Conservation (phyloP, 2,329 filamentous ascomycete genomes). For the Botrytis fabae region DNA sequence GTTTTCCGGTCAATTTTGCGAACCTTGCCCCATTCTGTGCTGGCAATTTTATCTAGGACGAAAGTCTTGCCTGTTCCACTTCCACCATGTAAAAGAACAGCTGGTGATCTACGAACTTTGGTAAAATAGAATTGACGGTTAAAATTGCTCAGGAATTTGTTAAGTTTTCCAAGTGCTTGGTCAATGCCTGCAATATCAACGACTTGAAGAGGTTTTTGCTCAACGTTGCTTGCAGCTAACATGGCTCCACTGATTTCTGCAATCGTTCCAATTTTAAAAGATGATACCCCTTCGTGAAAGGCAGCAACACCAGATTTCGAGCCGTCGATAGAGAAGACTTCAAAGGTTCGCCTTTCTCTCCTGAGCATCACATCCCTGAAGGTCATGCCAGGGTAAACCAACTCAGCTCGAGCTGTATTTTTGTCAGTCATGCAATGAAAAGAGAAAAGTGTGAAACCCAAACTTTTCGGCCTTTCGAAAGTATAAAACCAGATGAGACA, state of each 20-base stretch:
- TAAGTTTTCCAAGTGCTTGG: slow-evolving; percentile 63
- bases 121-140: slow-evolving; percentile 42
- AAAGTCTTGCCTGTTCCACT: slow-evolving; percentile 83
- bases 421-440: slow-evolving; percentile 29
- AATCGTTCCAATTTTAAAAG: slow-evolving; percentile 33
- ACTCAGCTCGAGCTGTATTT: slow-evolving; percentile 59
- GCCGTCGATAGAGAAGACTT: slow-evolving; percentile 55
- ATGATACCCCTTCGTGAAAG: slow-evolving; percentile 32
- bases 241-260: slow-evolving; percentile 22
- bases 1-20: slow-evolving; percentile 58
- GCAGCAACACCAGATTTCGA: slow-evolving; percentile 45
- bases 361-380: slow-evolving; percentile 64
- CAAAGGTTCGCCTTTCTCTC: slow-evolving; percentile 61
- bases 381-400: slow-evolving; percentile 67
- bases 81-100: slow-evolving; percentile 67
- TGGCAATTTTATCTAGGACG: slow-evolving; percentile 67
- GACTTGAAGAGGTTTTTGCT: slow-evolving; percentile 44
- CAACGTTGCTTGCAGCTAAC: slow-evolving; percentile 20
- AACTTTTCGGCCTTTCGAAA: not conserved
- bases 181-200: slow-evolving; percentile 67
- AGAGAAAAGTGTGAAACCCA: not conserved
- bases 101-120: slow-evolving; percentile 40
- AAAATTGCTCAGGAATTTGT: slow-evolving; percentile 63
- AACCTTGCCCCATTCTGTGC: slow-evolving; percentile 69
- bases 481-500: not conserved